Evolutionary conservation across 1,139 yeast genomes (phyloP).

Genomic region (Debaryomycetaceae sp.): DNA sequence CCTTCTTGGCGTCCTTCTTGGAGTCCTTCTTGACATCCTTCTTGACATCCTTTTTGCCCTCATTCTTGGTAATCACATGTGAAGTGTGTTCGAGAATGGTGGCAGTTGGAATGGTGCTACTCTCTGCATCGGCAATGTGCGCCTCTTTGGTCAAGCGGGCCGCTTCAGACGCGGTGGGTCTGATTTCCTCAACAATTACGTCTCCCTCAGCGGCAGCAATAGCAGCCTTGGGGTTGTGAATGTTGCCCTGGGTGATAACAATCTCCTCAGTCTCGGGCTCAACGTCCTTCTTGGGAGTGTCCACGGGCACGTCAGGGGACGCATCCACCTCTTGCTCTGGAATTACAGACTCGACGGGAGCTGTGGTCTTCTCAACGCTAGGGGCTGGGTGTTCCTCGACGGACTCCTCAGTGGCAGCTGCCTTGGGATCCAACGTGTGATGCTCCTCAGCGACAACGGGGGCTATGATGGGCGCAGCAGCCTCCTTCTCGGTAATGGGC

Average conservation of each 20-base stretch:
- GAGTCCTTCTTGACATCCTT: constrained; percentile 33
- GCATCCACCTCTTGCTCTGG: constrained; percentile 26
- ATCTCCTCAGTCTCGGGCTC: constrained; percentile 27
- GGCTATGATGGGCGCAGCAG: constrained; percentile 11
- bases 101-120: constrained; percentile 8
- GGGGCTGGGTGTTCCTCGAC: constrained; percentile 10
- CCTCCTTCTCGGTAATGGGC: constrained; percentile 4
- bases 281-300: constrained; percentile 11
- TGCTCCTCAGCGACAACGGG: constrained; percentile 13
- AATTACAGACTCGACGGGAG: constrained; percentile 8
- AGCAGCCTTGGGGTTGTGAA: constrained; percentile 30
- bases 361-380: constrained; percentile 8
- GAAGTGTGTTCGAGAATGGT: constrained; percentile 5
- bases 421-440: constrained; percentile 31
- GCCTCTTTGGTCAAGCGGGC: constrained; percentile 33
- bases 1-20: constrained; percentile 18
- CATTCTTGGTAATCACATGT: constrained; percentile 12
- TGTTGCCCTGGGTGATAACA: constrained; percentile 36
- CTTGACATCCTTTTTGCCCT: constrained; percentile 17
- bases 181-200: constrained; percentile 40
- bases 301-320: constrained; percentile 13
- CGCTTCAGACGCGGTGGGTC: constrained; percentile 38
- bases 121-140: constrained; percentile 9
- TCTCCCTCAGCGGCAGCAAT: constrained; percentile 36
- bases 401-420: constrained; percentile 9